Percentiles rank a stretch among this genome's conserved stretches.
Evolutionary conservation across 345 rosid species (phyloP).

Genomic region (Erysimum cheiranthoides): DNA sequence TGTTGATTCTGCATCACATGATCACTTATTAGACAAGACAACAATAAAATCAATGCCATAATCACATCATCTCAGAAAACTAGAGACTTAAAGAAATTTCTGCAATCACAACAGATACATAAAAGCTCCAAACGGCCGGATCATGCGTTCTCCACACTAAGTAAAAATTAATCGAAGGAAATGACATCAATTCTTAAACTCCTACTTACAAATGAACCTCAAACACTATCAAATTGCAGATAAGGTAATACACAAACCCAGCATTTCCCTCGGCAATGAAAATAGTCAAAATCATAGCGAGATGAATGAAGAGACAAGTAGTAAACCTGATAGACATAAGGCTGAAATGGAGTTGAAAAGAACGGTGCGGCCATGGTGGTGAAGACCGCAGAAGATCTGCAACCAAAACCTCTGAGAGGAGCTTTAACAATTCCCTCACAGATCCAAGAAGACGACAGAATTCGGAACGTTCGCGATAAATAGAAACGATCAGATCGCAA

Average conservation of each 20-base stretch:
- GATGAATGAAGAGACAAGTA: background rate
- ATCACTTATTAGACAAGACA: conserved; percentile 12
- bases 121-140: background rate
- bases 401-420: background rate
- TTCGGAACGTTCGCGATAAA: background rate
- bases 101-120: background rate
- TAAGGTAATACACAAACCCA: background rate
- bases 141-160: background rate
- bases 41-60: background rate
- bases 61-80: conserved; percentile 18
- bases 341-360: conserved; percentile 97
- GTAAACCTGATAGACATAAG: conserved; percentile 90
- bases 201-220: conserved; percentile 18
- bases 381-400: conserved; percentile 29
- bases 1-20: conserved; percentile 74
- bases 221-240: background rate
- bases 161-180: conserved; percentile 1
- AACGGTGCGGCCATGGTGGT: conserved; percentile 91
- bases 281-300: background rate
- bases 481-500: conserved; percentile 9
- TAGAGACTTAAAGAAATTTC: background rate
- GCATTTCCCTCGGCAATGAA: background rate
- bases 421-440: background rate
- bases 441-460: conserved; percentile 20
- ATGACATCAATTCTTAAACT: conserved; percentile 6